Conservation (phyloP, 169 alveolate species). For the Eimeria praecox region DNA sequence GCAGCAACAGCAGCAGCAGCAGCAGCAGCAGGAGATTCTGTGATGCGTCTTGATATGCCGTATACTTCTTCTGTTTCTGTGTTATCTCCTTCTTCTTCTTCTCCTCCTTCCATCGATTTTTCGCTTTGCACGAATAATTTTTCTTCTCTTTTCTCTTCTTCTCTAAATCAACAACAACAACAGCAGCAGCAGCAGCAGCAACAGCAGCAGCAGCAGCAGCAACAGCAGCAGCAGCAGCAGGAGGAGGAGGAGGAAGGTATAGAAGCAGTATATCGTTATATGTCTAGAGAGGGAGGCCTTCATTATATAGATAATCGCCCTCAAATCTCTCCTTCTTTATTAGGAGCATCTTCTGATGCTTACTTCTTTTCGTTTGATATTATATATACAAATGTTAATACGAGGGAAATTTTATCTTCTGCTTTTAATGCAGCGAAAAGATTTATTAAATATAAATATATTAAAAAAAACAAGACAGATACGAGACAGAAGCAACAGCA, state of each 20-base stretch:
- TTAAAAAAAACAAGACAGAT: not conserved
- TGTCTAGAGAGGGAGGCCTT: too few relatives aligned
- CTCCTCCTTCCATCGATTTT: not conserved
- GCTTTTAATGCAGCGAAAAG: slow-evolving; percentile 16
- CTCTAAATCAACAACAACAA: not conserved
- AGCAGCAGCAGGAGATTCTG: too few relatives aligned
- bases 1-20: not conserved
- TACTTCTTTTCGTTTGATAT: not conserved
- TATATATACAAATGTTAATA: too few relatives aligned
- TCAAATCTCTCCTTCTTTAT: not conserved
- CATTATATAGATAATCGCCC: not conserved
- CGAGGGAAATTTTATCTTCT: not conserved
- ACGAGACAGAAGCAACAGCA: not conserved
- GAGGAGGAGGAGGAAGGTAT: not conserved
- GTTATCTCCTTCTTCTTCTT: not conserved
- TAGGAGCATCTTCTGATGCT: not conserved
- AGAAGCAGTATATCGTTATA: too few relatives aligned
- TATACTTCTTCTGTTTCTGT: not conserved
- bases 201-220: not conserved
- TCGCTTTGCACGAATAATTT: not conserved
- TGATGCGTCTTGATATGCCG: slow-evolving; percentile 6
- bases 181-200: slow-evolving; percentile 1
- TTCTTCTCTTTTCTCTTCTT: too few relatives aligned
- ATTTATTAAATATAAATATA: not conserved
- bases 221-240: not conserved